phyloP scores from a whole-genome alignment of 2,329 filamentous ascomycete species.

The Verruconis gallopava region DNA sequence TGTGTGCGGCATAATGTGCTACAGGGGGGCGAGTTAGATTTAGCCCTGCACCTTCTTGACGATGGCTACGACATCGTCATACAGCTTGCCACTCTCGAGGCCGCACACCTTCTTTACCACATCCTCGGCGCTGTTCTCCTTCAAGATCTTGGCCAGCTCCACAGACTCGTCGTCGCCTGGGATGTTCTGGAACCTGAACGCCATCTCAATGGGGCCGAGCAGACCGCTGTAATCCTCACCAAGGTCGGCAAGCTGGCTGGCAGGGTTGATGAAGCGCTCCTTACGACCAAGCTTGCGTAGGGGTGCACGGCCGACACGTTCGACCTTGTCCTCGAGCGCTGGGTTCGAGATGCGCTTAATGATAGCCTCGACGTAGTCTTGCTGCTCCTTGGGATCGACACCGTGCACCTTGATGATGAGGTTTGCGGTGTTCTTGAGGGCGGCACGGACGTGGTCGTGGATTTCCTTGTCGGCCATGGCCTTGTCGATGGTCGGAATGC shows the following conservation, averaged over 20 bases:
- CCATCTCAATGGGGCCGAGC: conserved; percentile 76
- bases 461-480: conserved; percentile 72
- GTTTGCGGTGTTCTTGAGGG: conserved; percentile 71
- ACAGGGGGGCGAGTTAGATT: background rate
- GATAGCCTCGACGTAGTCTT: conserved; percentile 83
- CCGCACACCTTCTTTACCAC: conserved; percentile 74
- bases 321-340: conserved; percentile 79
- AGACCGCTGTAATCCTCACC: conserved; percentile 61
- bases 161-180: conserved; percentile 80
- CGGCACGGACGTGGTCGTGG: conserved; percentile 62
- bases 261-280: conserved; percentile 91
- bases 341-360: conserved; percentile 88
- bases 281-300: conserved; percentile 88
- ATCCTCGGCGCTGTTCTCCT: conserved; percentile 55
- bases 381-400: conserved; percentile 62
- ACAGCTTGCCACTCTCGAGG: conserved; percentile 68
- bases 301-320: conserved; percentile 89
- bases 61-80: conserved; percentile 57
- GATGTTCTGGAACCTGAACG: conserved; percentile 90
- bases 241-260: conserved; percentile 73
- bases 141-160: conserved; percentile 77
- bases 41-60: conserved; percentile 70
- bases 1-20: background rate
- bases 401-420: conserved; percentile 80
- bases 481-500: conserved; percentile 81